Conservation (phyloP, 768 basidiomycete genomes). For the Mycena alexandri region DNA sequence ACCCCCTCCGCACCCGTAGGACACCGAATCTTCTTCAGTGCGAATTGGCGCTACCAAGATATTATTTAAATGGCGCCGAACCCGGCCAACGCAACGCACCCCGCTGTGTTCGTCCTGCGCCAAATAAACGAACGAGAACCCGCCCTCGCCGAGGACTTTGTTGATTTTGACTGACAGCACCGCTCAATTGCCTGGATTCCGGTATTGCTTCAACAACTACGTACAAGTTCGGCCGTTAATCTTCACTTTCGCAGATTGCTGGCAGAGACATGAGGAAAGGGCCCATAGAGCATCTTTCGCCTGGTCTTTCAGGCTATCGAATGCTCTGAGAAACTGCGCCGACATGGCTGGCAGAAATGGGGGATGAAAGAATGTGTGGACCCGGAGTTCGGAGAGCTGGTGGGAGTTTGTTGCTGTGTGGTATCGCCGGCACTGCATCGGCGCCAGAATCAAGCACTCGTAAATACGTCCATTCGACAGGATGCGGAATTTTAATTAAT, state of each 20-base stretch:
- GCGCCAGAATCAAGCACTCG: background rate
- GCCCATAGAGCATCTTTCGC: slow-evolving; percentile 88
- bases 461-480: background rate
- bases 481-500: too few species aligned
- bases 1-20: slow-evolving; percentile 90
- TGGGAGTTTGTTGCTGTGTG: background rate
- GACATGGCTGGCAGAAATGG: slow-evolving; percentile 27
- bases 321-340: slow-evolving; percentile 55
- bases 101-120: slow-evolving; percentile 90
- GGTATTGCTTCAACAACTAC: background rate
- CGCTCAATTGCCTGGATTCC: slow-evolving; percentile 25
- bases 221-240: slow-evolving; percentile 94
- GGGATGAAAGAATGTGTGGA: slow-evolving; percentile 5
- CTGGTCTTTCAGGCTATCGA: slow-evolving; percentile 76
- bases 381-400: slow-evolving; percentile 1
- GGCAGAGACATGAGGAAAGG: slow-evolving; percentile 83
- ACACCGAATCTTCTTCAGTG: slow-evolving; percentile 97
- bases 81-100: slow-evolving; percentile 57
- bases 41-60: slow-evolving; percentile 81
- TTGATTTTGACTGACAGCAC: slow-evolving; percentile 81
- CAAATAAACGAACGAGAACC: slow-evolving; percentile 92
- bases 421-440: background rate
- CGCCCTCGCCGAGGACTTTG: slow-evolving; percentile 95
- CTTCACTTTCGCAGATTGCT: slow-evolving; percentile 88
- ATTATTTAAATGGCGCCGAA: slow-evolving; percentile 17